Evolutionary conservation across 2,329 filamentous ascomycete genomes (phyloP), one percentile per base, ranked within the genome.

Genomic region (Didymella glomerata): DNA sequence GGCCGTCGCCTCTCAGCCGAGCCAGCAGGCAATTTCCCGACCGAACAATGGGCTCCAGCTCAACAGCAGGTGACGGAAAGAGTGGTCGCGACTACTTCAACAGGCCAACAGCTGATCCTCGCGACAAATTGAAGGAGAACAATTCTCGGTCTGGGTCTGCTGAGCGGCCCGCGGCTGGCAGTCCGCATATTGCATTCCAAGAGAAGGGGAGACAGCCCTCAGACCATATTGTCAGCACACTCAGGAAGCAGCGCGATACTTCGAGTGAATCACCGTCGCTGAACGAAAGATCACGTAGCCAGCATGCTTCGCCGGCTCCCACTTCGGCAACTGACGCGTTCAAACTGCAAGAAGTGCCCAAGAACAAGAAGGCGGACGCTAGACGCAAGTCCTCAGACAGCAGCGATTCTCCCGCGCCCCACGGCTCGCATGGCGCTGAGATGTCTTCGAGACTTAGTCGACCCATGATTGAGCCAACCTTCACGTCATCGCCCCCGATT

Each of bases 171-270:
- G 69, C 69, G 34, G 67, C 78, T 71, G 59, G 88, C 2, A 93
- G 91, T 16, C 92, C 93, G n/a, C 93, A 97, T 71, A 96, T 96
- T 68, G 90, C 92, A 22, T 96, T 93, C 74, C 92, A 96, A 75
- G 92, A 96, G 70, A 95, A 93, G 77, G 86, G 87, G 2, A 86
- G 90, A 44, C 84, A 87, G 60, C 78, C 83, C 4, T 88, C 88
- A 0, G 86, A 87, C 2, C 86, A 89, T 11, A 79, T 86, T 24
- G 82, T 86, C 28, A 84, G 84, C 36, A 80, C 83, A 1, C 81
- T 85, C 46, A 78, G 81, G 24, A 88, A 76, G 57, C 73, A 77
- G 44, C 77, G 76, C 60, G 79, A 81, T 41, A 57, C 64, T 2
- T 48, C 60, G 11, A 64, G 53, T 42, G 74, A 75, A 16, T 68